These are phyloP conservation scores for Fusarium xyrophilum DNA, from an alignment of 2,329 filamentous ascomycete species.

Conservation along the genomic window DNA sequence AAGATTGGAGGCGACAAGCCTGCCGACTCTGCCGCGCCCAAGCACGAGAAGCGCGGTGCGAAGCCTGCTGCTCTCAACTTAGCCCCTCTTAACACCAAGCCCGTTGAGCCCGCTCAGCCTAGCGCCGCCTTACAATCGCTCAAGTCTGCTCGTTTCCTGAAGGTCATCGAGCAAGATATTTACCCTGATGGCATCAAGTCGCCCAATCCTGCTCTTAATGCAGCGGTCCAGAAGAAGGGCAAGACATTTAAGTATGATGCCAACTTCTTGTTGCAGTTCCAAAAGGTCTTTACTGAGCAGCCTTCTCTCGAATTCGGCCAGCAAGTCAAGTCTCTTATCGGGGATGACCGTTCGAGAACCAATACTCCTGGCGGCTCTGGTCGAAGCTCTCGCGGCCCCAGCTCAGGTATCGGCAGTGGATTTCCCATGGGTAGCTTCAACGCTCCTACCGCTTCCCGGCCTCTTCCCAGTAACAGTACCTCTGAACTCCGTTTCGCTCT, in stretches of 20 bases:
- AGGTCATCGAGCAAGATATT: slow-evolving; percentile 76
- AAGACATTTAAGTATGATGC: slow-evolving; percentile 94
- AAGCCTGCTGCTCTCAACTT: slow-evolving; percentile 93
- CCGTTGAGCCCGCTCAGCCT: slow-evolving; percentile 88
- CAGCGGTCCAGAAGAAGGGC: slow-evolving; percentile 77
- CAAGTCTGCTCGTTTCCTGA: slow-evolving; percentile 88
- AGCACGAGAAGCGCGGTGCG: slow-evolving; percentile 66
- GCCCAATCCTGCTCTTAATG: slow-evolving; percentile 90
- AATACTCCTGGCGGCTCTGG: slow-evolving; percentile 29
- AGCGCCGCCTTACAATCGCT: slow-evolving; percentile 93
- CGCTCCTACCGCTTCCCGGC: slow-evolving; percentile 54
- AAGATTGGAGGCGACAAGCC: slow-evolving; percentile 56
- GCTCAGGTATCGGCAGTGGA: slow-evolving; percentile 44
- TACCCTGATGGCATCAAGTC: slow-evolving; percentile 87
- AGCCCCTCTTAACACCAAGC: slow-evolving; percentile 78
- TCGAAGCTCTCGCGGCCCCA: slow-evolving; percentile 21
- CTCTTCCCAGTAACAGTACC: slow-evolving; percentile 77
- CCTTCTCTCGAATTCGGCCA: slow-evolving; percentile 92
- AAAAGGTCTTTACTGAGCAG: slow-evolving; percentile 95
- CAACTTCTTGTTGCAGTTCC: slow-evolving; percentile 94
- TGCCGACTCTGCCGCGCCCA: slow-evolving; percentile 57
- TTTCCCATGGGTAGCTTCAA: slow-evolving; percentile 76
- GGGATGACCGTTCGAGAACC: slow-evolving; percentile 66
- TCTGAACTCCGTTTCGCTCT: slow-evolving; percentile 78
- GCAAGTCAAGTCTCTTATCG: slow-evolving; percentile 86